Conservation (phyloP, 2,329 filamentous ascomycete species). For the Elsinoe ampelina region DNA sequence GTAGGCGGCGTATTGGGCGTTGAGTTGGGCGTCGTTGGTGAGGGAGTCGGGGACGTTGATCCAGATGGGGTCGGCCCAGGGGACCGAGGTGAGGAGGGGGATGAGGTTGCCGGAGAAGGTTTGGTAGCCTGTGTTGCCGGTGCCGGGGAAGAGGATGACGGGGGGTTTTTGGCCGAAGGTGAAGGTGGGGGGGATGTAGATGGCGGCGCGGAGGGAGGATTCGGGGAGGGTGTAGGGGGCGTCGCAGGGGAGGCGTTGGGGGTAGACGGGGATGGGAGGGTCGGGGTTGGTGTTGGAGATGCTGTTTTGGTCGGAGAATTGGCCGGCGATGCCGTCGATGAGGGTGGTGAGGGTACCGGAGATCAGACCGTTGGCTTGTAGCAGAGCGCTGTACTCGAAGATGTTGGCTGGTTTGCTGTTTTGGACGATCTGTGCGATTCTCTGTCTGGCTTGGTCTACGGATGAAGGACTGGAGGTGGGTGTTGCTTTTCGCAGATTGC, state of each 20-base stretch:
- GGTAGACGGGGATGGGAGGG: slow-evolving; percentile 28
- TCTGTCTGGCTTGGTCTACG: slow-evolving; percentile 17
- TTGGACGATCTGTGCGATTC: slow-evolving; percentile 17
- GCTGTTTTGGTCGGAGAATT: slow-evolving; percentile 21
- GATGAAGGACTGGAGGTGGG: slow-evolving; percentile 23
- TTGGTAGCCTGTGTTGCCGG: slow-evolving; percentile 39
- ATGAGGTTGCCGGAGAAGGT: slow-evolving; percentile 41
- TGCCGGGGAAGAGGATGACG: slow-evolving; percentile 46
- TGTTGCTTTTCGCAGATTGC: slow-evolving; percentile 18
- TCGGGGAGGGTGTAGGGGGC: slow-evolving; percentile 43
- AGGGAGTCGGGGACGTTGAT: slow-evolving; percentile 45
- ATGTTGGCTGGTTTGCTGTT: slow-evolving; percentile 22
- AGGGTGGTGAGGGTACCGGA: slow-evolving; percentile 19
- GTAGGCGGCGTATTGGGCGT: slow-evolving; percentile 48
- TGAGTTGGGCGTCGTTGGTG: slow-evolving; percentile 42
- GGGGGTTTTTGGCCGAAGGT: slow-evolving; percentile 38
- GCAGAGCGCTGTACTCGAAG: slow-evolving; percentile 20
- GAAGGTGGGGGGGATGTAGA: slow-evolving; percentile 44
- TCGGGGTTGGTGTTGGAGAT: slow-evolving; percentile 23
- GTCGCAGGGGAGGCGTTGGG: slow-evolving; percentile 32
- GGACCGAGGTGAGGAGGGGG: slow-evolving; percentile 36
- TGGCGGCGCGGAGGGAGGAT: slow-evolving; percentile 39
- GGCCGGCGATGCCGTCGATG: slow-evolving; percentile 19
- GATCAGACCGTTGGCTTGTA: slow-evolving; percentile 24
- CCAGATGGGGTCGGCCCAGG: slow-evolving; percentile 44